Base-by-base conservation (phyloP, 1,284 basidiomycete species). In the Acaromyces ingoldii region DNA sequence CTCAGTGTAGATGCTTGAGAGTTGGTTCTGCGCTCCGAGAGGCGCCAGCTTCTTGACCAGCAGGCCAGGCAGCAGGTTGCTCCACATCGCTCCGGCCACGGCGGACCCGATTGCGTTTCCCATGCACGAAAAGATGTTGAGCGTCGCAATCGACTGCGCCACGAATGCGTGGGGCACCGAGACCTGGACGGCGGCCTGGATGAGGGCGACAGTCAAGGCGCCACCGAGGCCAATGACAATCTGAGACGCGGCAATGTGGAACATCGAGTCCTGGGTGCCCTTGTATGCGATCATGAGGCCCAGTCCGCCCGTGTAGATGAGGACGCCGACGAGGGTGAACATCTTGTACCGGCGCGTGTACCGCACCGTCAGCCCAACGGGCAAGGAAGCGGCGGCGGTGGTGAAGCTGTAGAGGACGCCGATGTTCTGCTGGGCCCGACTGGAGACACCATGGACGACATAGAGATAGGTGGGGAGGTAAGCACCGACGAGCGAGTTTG, bases 401-500 rank as follows among this genome's bases (percentile, higher is more conserved):
- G 53, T 31, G 21, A 57, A 56, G 25, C 19, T 34, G 47, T 49
- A 57, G 22, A 57, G 24, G 22, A 45, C 30, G 15, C 52, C 55
- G 11, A 57, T 24, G 53, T 57, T 56, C 30, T 57, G 55, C 37
- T 57, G 55, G 17, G 53, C 40, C 34, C 33, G 21, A 19, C 26
- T 31, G 24, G 53, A 33, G 3, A 34, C 30, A 17, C 21, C 33
- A 21, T 50, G 47, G 24, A 55, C 55, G 6, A 57, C 55, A 40
- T 57, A 57, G 26, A 57, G 43, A 39, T 57, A 57, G 31, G 55
- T 57, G n/a, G 54, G 43, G 19, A 56, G 34, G 26, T 45, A 45
- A 25, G 42, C 42, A 22, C 30, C 19, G 29, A 45, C 34, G 4
- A 45, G 26, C 3, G 42, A 28, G 24, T 45, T 28, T 11, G 42